Percentiles rank a stretch among this genome's conserved stretches.
These are phyloP conservation scores for Ceratobasidium sp. DNA, from an alignment of 1,284 basidiomycete genomes.

Conservation along the genomic window DNA sequence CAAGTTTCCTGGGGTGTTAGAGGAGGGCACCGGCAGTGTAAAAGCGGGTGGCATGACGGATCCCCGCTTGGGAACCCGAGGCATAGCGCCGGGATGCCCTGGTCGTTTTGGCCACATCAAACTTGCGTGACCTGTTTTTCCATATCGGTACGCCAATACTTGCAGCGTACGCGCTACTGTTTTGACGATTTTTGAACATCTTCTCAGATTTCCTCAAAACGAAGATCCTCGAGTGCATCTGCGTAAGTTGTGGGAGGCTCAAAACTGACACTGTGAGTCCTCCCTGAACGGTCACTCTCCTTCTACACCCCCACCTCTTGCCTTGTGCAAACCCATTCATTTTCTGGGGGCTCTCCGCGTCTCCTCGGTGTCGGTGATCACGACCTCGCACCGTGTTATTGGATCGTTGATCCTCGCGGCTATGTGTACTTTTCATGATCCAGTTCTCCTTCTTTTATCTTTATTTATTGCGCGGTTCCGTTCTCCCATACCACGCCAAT, in stretches of 20 bases:
- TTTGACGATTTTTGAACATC: not conserved
- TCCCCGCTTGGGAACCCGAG: constrained; percentile 97
- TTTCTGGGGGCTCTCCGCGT: constrained; percentile 92
- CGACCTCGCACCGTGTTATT: constrained; percentile 38
- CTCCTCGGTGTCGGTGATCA: constrained; percentile 55
- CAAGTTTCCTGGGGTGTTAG: constrained; percentile 94
- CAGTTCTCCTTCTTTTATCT: constrained; percentile 20
- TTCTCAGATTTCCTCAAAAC: constrained; percentile 95
- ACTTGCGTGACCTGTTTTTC: constrained; percentile 93
- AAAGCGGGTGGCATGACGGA: constrained; percentile 97
- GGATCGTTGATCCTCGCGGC: constrained; percentile 51
- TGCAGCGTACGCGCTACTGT: constrained; percentile 10
- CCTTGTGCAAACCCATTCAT: constrained; percentile 59
- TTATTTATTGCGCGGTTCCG: constrained; percentile 8
- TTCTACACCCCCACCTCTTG: constrained; percentile 64
- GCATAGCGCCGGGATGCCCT: constrained; percentile 93
- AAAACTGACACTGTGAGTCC: constrained; percentile 96
- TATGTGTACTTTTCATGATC: constrained; percentile 20
- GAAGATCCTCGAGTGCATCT: constrained; percentile 99
- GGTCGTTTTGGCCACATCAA: constrained; percentile 99
- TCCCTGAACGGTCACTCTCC: constrained; percentile 74
- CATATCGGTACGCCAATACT: constrained; percentile 78
- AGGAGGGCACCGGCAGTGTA: constrained; percentile 89
- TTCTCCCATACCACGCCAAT: constrained; percentile 2
- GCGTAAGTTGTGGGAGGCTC: constrained; percentile 97